Base-by-base conservation (phyloP, 768 basidiomycete species). In the Rubroboletus pulcherrimus region DNA sequence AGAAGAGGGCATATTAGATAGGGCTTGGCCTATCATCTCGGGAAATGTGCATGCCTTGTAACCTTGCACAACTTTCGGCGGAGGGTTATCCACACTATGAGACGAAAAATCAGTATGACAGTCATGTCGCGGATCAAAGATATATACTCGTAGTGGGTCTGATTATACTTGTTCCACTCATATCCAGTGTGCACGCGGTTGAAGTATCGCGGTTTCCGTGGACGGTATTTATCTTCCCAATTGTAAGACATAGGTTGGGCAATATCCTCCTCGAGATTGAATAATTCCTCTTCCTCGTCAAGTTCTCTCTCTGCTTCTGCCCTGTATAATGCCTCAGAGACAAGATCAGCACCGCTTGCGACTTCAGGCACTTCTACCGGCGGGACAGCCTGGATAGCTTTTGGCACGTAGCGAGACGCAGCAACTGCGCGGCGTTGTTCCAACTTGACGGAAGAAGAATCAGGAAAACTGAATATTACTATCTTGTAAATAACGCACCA, bases 91-190 rank as follows among this genome's bases (percentile, higher is more conserved):
- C 63, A 92, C 91, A 69, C 94, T 96, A 63, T 10, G 48, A 55
- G 47, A 51, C 24, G 12, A 71, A 56, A 58, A 42, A 56, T 51
- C 24, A 64, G 39, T 43, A 39, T 53, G 14, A 50, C 33, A 41
- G 19, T 31, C n/a, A 35, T 31, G 19, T 39, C 47, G 43, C 12
- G 37, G n/a, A 55, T 43, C 21, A 14, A 47, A 53, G 42, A 53
- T 21, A 57, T 21, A 60, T 76, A 96, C 93, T 98, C 97, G 72
- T 98, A 99, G 75, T 98, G 97, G 4, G 97, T 98, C 71, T 98
- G 96, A 71, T 98, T 98, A 73, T 98, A 99, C 77, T 98, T 98
- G 78, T 96, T 98, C 97, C 97, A 99, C 71, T 99, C 97, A 69
- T 96, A 99, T 29, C 97, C 97, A 31, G 97, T 99, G 67, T 98